Percentiles rank a stretch among this genome's conserved stretches.
phyloP scores from a whole-genome alignment of 2,329 filamentous ascomycete species.

The Aspergillus oerlinghausenensis region DNA sequence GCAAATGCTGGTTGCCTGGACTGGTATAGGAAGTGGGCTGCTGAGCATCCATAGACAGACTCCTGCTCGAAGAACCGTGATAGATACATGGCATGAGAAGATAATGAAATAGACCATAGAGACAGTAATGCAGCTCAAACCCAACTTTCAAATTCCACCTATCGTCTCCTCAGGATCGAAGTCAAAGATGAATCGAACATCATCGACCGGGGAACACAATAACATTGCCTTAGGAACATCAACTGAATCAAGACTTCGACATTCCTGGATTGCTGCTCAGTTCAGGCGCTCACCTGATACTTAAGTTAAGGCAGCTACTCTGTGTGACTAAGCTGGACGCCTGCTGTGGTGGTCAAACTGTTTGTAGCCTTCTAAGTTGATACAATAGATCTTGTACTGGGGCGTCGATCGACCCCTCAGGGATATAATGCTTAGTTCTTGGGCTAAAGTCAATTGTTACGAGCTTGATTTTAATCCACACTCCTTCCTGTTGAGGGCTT shows the following conservation, averaged over 20 bases:
- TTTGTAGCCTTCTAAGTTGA: no score
- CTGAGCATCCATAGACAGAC: conserved; percentile 38
- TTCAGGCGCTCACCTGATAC: no score
- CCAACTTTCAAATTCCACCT: no score
- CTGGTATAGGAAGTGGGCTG: conserved; percentile 80
- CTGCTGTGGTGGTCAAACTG: no score
- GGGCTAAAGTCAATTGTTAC: conserved; percentile 47
- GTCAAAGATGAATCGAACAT: no score
- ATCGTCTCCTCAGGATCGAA: no score
- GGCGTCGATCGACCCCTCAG: conserved; percentile 30
- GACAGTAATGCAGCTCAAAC: background rate
- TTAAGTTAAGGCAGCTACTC: no score
- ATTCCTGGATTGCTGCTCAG: no score
- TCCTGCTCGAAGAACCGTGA: background rate
- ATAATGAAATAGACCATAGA: background rate
- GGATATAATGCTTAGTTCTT: conserved; percentile 53
- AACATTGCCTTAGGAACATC: no score
- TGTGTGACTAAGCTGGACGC: no score
- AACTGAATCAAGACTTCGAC: no score
- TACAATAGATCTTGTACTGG: background rate
- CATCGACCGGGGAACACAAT: no score
- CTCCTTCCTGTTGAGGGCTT: conserved; percentile 42
- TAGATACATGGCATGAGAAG: background rate
- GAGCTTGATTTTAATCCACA: conserved; percentile 37
- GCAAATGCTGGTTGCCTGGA: conserved; percentile 83